Conservation (phyloP, 805 yeast species). For the Nakazawaea ishiwadae region DNA sequence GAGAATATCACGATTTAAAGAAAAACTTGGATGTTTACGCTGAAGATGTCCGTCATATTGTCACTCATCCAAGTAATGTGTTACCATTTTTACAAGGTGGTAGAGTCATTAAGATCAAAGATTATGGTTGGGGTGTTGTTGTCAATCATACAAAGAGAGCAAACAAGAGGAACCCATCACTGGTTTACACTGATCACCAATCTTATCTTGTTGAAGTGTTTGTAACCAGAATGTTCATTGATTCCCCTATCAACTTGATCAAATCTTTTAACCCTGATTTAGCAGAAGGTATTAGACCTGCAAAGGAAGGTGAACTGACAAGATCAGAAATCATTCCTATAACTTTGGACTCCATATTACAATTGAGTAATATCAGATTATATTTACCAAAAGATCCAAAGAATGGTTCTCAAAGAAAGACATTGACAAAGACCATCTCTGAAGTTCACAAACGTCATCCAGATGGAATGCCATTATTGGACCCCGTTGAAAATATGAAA, state of each 20-base stretch:
- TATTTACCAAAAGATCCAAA: conserved; percentile 73
- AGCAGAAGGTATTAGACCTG: conserved; percentile 87
- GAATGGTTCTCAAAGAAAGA: conserved; percentile 55
- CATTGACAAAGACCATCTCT: conserved; percentile 61
- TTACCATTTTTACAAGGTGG: conserved; percentile 87
- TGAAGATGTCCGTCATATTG: conserved; percentile 71
- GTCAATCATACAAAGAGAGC: conserved; percentile 69
- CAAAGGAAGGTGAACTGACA: conserved; percentile 64
- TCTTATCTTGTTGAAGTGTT: conserved; percentile 84
- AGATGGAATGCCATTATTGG: conserved; percentile 86
- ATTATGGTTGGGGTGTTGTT: conserved; percentile 97
- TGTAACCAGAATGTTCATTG: conserved; percentile 70
- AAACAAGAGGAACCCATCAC: conserved; percentile 53
- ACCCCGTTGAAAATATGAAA: conserved; percentile 90
- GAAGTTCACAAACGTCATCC: conserved; percentile 84
- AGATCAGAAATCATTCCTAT: conserved; percentile 80
- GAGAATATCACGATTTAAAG: conserved; percentile 78
- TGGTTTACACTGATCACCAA: conserved; percentile 75
- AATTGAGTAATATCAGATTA: conserved; percentile 76
- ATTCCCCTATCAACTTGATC: conserved; percentile 78
- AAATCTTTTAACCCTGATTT: conserved; percentile 74
- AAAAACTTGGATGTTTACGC: conserved; percentile 67
- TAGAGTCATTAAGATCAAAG: conserved; percentile 68
- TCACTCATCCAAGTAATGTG: conserved; percentile 87
- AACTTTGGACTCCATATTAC: conserved; percentile 69